Base-by-base conservation (phyloP, 208 protist genomes). In the Sergeia podlipaevii region DNA sequence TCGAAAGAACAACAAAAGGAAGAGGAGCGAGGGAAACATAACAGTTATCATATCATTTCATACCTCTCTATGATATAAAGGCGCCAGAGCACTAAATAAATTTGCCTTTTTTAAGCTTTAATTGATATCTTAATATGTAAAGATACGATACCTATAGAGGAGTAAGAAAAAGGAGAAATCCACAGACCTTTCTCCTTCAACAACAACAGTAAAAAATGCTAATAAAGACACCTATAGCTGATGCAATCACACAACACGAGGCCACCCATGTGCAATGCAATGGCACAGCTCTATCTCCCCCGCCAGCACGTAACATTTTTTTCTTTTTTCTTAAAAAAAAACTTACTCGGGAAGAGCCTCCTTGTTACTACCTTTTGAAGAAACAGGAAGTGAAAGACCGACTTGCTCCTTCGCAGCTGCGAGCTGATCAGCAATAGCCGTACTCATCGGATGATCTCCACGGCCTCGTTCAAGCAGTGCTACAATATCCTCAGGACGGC, bases 381-480 rank as follows among this genome's bases (percentile, higher is more conserved):
- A 61, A 11, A 44, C 57, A 10, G 78, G 52, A 10, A 88, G 58
- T 1, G 71, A 52, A 13, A 71, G 57, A 46, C 74, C 66, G 47
- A 69, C 43, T 26, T 81, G 60, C 49, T 74, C 75, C 50, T 77
- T 53, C 1, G 76, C 62, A 1, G 55, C 63, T 18, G 80, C 75
- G 20, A 89, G 70, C 60, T 82, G 69, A 3, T 36, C 64, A 2
- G 67, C 47, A 32, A 95, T 53, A 23, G 55, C 38, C 15, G 59
- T 73, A 54, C 87, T 79, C 79, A 89, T 87, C 11, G 87, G 87
- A 48, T 91, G 87, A 30, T 70, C 60, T 36, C 90, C 78, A 18
- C 56, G 27, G 0, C 75, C 87, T 8, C 47, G 47, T 42, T 90
- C 74, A 34, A 95, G 67, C 46, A 95, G 63, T 32, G 44, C 37